A percentile compares a stretch with the other conserved stretches of the same genome.
These are phyloP conservation scores for Quillaja saponaria DNA, from an alignment of 306 rosid species.

Conservation along the genomic window DNA sequence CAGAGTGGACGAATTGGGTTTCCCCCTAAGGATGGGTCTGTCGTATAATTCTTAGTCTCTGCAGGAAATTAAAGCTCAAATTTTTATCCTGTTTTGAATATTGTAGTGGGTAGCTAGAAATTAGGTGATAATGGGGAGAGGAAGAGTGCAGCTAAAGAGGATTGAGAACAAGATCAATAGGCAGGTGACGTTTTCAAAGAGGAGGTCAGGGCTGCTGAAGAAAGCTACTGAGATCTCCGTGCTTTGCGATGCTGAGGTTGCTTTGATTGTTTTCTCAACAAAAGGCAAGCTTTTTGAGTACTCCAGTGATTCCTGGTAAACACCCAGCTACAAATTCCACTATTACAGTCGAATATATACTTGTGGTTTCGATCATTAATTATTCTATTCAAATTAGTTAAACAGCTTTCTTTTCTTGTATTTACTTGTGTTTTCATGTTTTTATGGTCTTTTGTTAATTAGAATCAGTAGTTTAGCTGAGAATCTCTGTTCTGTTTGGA, in stretches of 20 bases:
- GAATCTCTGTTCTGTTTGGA: no score
- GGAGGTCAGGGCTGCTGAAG: slow-evolving; percentile 82
- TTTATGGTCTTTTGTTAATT: no score
- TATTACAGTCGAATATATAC: no score
- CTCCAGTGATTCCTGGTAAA: slow-evolving; percentile 73
- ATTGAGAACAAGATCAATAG: slow-evolving; percentile 92
- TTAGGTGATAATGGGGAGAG: slow-evolving; percentile 64
- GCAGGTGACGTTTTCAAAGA: slow-evolving; percentile 89
- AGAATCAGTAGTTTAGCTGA: no score
- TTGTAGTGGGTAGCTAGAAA: not conserved
- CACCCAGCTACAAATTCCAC: no score
- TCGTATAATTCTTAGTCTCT: not conserved
- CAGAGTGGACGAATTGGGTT: no score
- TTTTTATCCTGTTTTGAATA: not conserved
- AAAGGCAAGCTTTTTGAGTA: slow-evolving; percentile 80
- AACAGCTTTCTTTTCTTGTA: no score
- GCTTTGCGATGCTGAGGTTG: slow-evolving; percentile 92
- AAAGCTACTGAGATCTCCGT: slow-evolving; percentile 90
- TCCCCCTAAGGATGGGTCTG: no score
- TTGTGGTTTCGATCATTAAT: no score
- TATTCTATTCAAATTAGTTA: no score
- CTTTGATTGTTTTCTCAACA: slow-evolving; percentile 77
- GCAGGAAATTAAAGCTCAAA: not conserved
- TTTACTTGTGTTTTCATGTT: no score
- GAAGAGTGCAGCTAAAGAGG: slow-evolving; percentile 86